A percentile compares a stretch with the other conserved stretches of the same genome.
These are phyloP conservation scores for Cyclotella baltica DNA, from an alignment of 108 stramenopile genomes.

Conservation along the genomic window DNA sequence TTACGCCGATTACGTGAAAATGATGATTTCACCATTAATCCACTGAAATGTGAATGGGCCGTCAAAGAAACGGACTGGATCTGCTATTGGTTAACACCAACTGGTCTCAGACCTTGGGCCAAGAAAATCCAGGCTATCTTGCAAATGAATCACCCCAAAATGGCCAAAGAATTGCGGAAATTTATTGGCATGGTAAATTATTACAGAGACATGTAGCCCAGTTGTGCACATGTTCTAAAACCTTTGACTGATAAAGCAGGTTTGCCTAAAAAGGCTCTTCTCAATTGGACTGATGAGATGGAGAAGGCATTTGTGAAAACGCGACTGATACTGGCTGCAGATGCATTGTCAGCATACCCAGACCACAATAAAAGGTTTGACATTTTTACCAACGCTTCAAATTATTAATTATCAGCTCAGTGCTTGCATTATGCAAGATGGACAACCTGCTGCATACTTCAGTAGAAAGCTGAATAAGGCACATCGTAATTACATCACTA, in stretches of 20 bases:
- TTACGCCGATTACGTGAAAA: slow-evolving; percentile 32
- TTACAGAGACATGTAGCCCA: slow-evolving; percentile 56
- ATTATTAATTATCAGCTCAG: slow-evolving; percentile 44
- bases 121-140: slow-evolving; percentile 58
- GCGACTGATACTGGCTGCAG: slow-evolving; percentile 29
- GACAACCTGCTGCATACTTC: slow-evolving; percentile 33
- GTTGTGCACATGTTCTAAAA: slow-evolving; percentile 54
- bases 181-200: slow-evolving; percentile 57
- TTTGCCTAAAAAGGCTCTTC: slow-evolving; percentile 7
- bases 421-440: slow-evolving; percentile 25
- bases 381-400: slow-evolving; percentile 49
- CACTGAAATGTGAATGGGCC: slow-evolving; percentile 67
- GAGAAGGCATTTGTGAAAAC: slow-evolving; percentile 46
- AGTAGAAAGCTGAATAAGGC: slow-evolving; percentile 27
- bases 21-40: slow-evolving; percentile 58
- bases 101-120: slow-evolving; percentile 53
- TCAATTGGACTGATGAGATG: slow-evolving; percentile 41
- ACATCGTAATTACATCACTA: slow-evolving; percentile 29
- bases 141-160: slow-evolving; percentile 32
- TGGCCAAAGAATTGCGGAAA: slow-evolving; percentile 32
- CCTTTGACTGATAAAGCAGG: slow-evolving; percentile 44
- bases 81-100: slow-evolving; percentile 65
- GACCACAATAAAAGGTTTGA: slow-evolving; percentile 47
- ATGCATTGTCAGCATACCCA: slow-evolving; percentile 46
- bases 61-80: slow-evolving; percentile 67